These are phyloP conservation scores for Pseudogymnoascus sp. DNA, from an alignment of 2,329 filamentous ascomycete species.

Conservation along the genomic window DNA sequence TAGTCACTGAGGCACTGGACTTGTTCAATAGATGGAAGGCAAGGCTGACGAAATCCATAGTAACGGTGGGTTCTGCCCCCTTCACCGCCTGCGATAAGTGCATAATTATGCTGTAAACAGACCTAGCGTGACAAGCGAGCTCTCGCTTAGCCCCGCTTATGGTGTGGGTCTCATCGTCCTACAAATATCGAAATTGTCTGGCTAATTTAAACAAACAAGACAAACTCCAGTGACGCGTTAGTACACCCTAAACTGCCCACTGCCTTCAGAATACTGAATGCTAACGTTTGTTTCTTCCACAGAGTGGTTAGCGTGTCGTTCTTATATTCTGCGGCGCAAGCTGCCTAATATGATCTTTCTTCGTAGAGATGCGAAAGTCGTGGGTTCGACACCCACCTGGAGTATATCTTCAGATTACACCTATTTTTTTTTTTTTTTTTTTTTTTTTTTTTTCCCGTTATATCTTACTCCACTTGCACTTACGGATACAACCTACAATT, in stretches of 20 bases:
- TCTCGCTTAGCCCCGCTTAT: not conserved
- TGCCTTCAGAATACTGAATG: conserved; percentile 7
- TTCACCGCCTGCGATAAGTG: not conserved
- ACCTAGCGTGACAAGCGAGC: not conserved
- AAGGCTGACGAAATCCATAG: not conserved
- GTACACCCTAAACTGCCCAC: conserved; percentile 4
- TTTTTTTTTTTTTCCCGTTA: not conserved
- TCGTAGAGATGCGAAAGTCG: conserved; percentile 32
- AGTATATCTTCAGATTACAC: conserved; percentile 18
- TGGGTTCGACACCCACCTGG: conserved; percentile 32
- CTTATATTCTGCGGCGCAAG: conserved; percentile 27
- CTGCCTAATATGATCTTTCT: conserved; percentile 22
- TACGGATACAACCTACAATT: not conserved
- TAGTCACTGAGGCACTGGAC: not conserved
- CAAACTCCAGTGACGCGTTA: conserved; percentile 9
- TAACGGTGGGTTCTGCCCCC: not conserved
- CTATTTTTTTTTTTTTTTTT: conserved; percentile 10
- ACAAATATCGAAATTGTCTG: conserved; percentile 5
- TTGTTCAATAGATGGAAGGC: not conserved
- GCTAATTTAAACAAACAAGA: conserved; percentile 9
- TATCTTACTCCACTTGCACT: not conserved
- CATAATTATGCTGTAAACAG: not conserved
- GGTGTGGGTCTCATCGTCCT: not conserved
- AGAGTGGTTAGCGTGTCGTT: conserved; percentile 33
- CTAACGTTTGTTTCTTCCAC: conserved; percentile 14